Evolutionary conservation across 2,329 filamentous ascomycete genomes (phyloP).

Genomic region (Fusarium staphyleae): DNA sequence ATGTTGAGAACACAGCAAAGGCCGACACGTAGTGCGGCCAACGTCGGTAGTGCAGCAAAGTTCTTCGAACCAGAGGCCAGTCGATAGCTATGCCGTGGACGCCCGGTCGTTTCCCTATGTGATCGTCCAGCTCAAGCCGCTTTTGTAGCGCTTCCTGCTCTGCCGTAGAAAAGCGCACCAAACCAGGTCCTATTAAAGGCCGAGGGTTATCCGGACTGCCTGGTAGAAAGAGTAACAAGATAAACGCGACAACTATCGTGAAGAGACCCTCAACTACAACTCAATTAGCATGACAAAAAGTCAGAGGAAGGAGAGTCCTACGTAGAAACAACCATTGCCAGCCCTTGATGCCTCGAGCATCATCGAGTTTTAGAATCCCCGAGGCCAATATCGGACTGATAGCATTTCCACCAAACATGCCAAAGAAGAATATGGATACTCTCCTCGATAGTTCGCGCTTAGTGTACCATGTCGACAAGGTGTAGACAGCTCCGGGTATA

Average conservation of each 20-base stretch:
- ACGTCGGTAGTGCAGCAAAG: constrained; percentile 52
- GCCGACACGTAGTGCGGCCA: constrained; percentile 59
- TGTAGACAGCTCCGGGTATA: constrained; percentile 59
- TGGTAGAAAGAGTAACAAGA: constrained; percentile 52
- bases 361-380: constrained; percentile 55
- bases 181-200: constrained; percentile 49
- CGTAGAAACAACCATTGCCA: constrained; percentile 61
- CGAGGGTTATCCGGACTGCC: constrained; percentile 51
- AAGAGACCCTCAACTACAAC: constrained; percentile 53
- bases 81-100: constrained; percentile 49
- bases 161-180: constrained; percentile 47
- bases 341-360: constrained; percentile 49
- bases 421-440: constrained; percentile 60
- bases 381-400: constrained; percentile 57
- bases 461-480: constrained; percentile 60
- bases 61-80: constrained; percentile 51
- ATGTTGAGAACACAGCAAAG: constrained; percentile 59
- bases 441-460: constrained; percentile 54
- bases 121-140: constrained; percentile 47
- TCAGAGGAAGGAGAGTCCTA: constrained; percentile 34
- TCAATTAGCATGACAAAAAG: not conserved
- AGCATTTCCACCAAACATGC: constrained; percentile 60
- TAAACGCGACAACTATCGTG: constrained; percentile 49
- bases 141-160: constrained; percentile 47
- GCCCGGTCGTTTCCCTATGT: constrained; percentile 41